Base-by-base conservation (phyloP, 805 yeast species). In the Starmera amethionina region DNA sequence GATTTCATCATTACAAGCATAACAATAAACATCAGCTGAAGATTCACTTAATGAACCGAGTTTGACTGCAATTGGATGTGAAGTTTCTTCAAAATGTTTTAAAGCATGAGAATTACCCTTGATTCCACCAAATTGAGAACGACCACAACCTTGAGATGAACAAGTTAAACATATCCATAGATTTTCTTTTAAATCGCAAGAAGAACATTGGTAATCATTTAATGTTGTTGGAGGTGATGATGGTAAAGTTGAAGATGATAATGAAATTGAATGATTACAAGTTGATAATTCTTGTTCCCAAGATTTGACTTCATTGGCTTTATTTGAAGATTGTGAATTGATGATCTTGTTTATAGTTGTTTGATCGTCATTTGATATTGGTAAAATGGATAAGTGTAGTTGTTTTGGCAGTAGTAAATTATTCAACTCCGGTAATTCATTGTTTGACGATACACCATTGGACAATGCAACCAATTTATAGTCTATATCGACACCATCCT, bases 51-150 rank as follows among this genome's bases (percentile, higher is more conserved):
- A 71, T 0, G 96, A 86, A 1, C 98, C 98, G 36, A 93, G 63
- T 54, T 93, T 93, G 8, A 89, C 84, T 0, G 97, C 96, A 14
- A 89, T 76, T 3, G 86, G 75, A 60, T 93, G 98, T 1, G 66
- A 68, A 0, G 74, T 48, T 11, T 54, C 39, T 32, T 80, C 75
- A 53, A 58, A 80, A 60, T 93, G 99, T 0, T 60, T 56, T 43
- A 90, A 63, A 0, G 95, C 97, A 59, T 93, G 98, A 0, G 95
- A 79, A 55, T 90, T 77, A 6, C 99, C 99, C n/a, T 88, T 82
- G 11, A 83, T 76, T 19, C 94, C 90, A 30, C 97, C 98, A 55
- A 84, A 86, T 60, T 93, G 98, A 29, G 79, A 79, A 47, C 99
- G 68, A 6, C 99, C 99, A 63, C 99, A 93, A 5, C 96, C 96